Base-by-base conservation (phyloP, 2,329 filamentous ascomycete genomes). In the Xylariaceae sp. region DNA sequence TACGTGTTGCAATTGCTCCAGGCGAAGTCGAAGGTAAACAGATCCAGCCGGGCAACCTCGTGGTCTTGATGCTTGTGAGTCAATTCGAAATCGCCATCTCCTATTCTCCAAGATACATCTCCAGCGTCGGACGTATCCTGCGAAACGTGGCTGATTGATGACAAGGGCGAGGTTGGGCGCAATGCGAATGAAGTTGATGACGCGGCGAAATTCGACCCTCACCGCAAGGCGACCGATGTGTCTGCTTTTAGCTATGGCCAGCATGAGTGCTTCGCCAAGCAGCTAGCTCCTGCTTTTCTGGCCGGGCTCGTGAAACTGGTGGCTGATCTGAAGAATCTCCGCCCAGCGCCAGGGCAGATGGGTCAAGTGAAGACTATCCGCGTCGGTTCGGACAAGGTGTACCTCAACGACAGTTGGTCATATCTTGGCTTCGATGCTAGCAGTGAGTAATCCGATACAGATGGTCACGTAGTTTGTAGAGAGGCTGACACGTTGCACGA, bases 381-480 rank as follows among this genome's bases (percentile, higher is more conserved):
- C 0, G 63, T 75, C 14, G 70, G 66, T 10, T 58, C 63, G 0
- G 69, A 75, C 55, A 72, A 71, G 57, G 68, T 66, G 9, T 78
- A 75, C 49, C 68, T 77, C 17, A 76, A 76, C 50, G 75, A 78
- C 42, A 75, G 71, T 57, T 78, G 76, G 72, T 76, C 74, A 1
- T 73, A 72, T 43, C 68, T 78, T 14, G 65, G 65, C 31, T 71
- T 71, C 13, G 73, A 77, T 54, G 70, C 73, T 2, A 75, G 69
- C 54, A 76, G 75, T 78, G 71, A 71, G 72, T 69, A 38, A 28
- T 0, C 5, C 17, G 22, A 28, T 28, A 42, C 40, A 11, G 34
- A 19, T 42, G 10, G 7, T 12, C 11, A 1, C 14, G 36, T 11
- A 6, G 1, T 36, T 17, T 6, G 11, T 9, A 5, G 11, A 16